These are phyloP conservation scores for Xylaria castorea DNA, from an alignment of 495 filamentous ascomycete species.

Conservation along the genomic window DNA sequence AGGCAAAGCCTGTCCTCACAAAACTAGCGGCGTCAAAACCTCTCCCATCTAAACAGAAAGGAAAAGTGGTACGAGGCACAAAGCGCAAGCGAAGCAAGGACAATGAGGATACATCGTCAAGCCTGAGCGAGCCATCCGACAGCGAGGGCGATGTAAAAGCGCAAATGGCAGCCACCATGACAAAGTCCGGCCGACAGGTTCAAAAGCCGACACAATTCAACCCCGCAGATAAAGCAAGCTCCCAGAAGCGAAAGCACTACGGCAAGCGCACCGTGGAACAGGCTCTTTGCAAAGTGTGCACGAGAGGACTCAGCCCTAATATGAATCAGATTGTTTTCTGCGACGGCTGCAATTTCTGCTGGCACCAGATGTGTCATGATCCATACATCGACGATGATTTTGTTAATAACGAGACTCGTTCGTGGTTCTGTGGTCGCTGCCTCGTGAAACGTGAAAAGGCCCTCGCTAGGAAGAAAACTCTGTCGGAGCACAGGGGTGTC, in stretches of 20 bases:
- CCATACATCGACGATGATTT: constrained; percentile 77
- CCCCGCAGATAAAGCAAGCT: constrained; percentile 58
- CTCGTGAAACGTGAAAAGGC: constrained; percentile 56
- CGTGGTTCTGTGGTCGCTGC: constrained; percentile 82
- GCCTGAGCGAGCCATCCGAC: constrained; percentile 44
- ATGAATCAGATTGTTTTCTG: constrained; percentile 94
- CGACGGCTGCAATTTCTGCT: constrained; percentile 85
- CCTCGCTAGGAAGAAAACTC: constrained; percentile 44
- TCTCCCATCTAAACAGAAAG: constrained; percentile 29
- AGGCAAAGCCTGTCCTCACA: background rate
- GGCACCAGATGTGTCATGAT: constrained; percentile 92
- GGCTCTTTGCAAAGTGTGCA: constrained; percentile 76
- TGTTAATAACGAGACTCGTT: constrained; percentile 66
- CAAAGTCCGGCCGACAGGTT: constrained; percentile 84
- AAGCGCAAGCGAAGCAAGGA: constrained; percentile 59
- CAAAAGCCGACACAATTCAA: constrained; percentile 75
- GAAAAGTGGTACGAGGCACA: constrained; percentile 37
- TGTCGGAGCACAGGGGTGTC: constrained; percentile 41
- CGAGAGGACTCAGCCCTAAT: constrained; percentile 73
- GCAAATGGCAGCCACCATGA: constrained; percentile 61
- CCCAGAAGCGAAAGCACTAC: constrained; percentile 50
- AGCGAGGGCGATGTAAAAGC: constrained; percentile 49
- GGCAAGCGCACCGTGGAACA: constrained; percentile 59
- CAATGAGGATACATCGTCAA: constrained; percentile 49
- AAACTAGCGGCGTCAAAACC: constrained; percentile 32